Conservation (phyloP, 148 eudicot species). For the Rhododendron ferrugineum region DNA sequence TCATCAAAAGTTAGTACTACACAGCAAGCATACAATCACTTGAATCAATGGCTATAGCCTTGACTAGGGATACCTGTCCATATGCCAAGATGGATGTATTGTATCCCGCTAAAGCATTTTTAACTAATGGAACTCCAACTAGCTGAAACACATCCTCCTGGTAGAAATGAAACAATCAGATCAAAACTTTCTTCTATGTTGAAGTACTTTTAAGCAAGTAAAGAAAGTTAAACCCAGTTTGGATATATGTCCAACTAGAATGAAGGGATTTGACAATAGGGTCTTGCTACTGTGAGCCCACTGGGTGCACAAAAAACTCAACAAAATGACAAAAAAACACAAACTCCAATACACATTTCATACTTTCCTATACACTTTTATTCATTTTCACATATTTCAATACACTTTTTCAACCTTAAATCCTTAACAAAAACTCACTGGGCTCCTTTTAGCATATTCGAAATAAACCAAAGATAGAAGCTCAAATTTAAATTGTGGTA, state of each 20-base stretch:
- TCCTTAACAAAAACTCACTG: too few relatives aligned
- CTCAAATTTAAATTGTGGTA: not conserved
- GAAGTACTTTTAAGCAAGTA: not conserved
- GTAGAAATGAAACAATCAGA: slow-evolving; percentile 8
- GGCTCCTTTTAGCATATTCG: too few relatives aligned
- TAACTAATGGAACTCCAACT: slow-evolving; percentile 81
- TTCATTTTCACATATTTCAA: too few relatives aligned
- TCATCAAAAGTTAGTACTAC: slow-evolving; percentile 1
- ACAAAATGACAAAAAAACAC: too few relatives aligned
- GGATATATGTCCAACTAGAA: not conserved
- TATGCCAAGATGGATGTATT: slow-evolving; percentile 82
- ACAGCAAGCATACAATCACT: not conserved
- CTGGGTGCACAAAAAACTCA: too few relatives aligned
- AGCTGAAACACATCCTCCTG: slow-evolving; percentile 81
- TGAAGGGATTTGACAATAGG: not conserved
- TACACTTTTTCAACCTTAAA: too few relatives aligned
- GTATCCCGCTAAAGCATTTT: slow-evolving; percentile 83
- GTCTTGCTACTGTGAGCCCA: too few relatives aligned
- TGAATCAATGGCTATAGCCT: not conserved
- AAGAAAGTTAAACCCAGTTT: not conserved
- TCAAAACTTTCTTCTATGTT: not conserved
- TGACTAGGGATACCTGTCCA: slow-evolving; percentile 61
- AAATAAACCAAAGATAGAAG: not conserved
- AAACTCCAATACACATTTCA: too few relatives aligned
- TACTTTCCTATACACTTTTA: too few relatives aligned